Conservation (phyloP, 768 basidiomycete genomes). For the Hygrophorus pudorinus region DNA sequence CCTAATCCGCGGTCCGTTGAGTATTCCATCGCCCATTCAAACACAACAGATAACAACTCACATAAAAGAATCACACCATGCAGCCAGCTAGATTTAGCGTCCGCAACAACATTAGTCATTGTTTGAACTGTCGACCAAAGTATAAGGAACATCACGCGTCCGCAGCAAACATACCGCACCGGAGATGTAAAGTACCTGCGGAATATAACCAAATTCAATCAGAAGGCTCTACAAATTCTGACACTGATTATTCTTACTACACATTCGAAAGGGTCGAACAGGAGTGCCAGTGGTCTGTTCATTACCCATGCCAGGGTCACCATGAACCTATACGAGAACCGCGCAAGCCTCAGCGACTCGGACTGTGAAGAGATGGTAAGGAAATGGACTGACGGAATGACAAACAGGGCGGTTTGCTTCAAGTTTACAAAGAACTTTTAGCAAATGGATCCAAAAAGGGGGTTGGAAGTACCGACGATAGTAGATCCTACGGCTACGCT, state of each 20-base stretch:
- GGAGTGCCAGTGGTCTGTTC: conserved; percentile 66
- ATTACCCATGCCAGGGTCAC: conserved; percentile 73
- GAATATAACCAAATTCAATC: not conserved
- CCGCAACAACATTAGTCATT: conserved; percentile 72
- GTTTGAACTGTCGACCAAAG: conserved; percentile 51
- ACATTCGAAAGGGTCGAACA: conserved; percentile 88
- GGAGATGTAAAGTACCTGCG: conserved; percentile 26
- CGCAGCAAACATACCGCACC: conserved; percentile 12
- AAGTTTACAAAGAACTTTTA: not conserved
- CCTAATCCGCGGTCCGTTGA: not conserved
- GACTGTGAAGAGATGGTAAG: not conserved
- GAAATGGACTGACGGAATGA: conserved; percentile 41
- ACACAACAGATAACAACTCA: not conserved
- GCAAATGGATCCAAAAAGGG: not conserved
- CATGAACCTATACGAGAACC: conserved; percentile 52
- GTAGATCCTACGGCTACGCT: conserved; percentile 78
- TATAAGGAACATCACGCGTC: not conserved
- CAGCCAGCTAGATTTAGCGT: conserved; percentile 79
- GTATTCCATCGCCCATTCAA: not conserved
- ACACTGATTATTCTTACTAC: conserved; percentile 20
- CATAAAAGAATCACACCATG: conserved; percentile 48
- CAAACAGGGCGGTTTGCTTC: conserved; percentile 66
- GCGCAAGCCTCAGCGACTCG: not conserved
- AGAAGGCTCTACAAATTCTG: not conserved
- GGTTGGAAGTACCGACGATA: conserved; percentile 37